Percentiles rank a stretch among this genome's conserved stretches.
Conservation (phyloP, 2,329 filamentous ascomycete species). For the Tolypocladium ovalisporum region DNA sequence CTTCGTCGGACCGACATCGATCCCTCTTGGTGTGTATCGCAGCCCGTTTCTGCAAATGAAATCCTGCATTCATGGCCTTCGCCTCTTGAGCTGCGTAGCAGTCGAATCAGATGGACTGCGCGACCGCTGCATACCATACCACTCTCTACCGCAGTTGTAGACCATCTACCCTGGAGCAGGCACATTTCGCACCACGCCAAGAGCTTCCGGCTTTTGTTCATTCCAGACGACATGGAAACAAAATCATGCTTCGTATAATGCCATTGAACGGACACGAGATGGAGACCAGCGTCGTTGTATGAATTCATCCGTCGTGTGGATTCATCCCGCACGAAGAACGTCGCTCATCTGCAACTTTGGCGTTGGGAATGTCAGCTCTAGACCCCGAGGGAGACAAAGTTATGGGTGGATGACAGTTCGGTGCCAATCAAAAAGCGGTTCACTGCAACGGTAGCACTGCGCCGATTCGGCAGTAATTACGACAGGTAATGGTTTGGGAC, state of each 20-base stretch:
- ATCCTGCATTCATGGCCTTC: not conserved
- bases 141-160: not conserved
- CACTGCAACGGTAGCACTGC: not conserved
- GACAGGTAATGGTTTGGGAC: not conserved
- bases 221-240: too few relatives aligned
- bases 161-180: not conserved
- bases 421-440: not conserved
- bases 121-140: not conserved
- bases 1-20: not conserved
- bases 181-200: not conserved
- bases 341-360: not conserved
- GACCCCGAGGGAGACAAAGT: not conserved
- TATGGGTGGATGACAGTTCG: not conserved
- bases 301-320: too few relatives aligned
- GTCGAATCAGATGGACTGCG: not conserved
- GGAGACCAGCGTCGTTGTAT: too few relatives aligned
- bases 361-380: not conserved
- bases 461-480: too few relatives aligned
- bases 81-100: not conserved
- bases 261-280: too few relatives aligned
- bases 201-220: too few relatives aligned
- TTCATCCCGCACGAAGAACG: too few relatives aligned
- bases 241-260: too few relatives aligned
- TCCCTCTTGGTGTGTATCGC: not conserved
- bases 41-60: not conserved